Evolutionary conservation across 2,329 filamentous ascomycete species (phyloP), one percentile per base, ranked within the genome.

Genomic region (Tolypocladium sp.): DNA sequence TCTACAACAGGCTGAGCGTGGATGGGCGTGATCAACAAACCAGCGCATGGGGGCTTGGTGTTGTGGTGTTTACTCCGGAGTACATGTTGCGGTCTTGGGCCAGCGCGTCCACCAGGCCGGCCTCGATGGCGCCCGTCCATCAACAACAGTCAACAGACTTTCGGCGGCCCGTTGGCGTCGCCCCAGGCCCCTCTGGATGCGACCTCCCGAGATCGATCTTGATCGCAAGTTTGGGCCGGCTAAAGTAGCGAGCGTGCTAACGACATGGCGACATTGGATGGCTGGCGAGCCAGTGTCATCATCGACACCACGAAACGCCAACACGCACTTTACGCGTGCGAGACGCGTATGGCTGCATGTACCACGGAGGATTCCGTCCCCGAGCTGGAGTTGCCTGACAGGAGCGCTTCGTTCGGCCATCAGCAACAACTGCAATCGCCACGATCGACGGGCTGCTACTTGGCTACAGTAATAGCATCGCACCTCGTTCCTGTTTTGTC

Each of bases 111-210:
- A 44, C 10, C 9, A 44, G n/a, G 13, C n/a, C 9, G 10, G 42
- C 42, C 42, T 25, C n/a, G 41, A 22, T n/a, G 15, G 46, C 46
- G 17, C 46, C 8, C 49, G 27, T 52, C 49, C 44, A n/a, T n/a
- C 59, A 57, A 59, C 58, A 59, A 51, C 55, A 51, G 25, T 30
- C 54, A 42, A 55, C 38, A 55, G 5, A 3, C 27, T 52, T 13
- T 6, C 27, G 30, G 4, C 17, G 17, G 17, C 46, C 17, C 8
- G 46, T 52, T 35, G 27, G 30, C 49, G 49, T 52, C 49, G 49
- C 20, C 49, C 30, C 38, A 13, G 54, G 54, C 54, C 38, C 1
- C 8, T 22, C 38, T 42, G 4, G 38, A 40, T 33, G 35, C 37
- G 54, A 27, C 38, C 54, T n/a, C 30, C 38, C 38, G 37, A 56